Evolutionary conservation across 2,329 filamentous ascomycete species (phyloP), one percentile per base, ranked within the genome.

Genomic region (Chrysoporthe deuterocubensis): DNA sequence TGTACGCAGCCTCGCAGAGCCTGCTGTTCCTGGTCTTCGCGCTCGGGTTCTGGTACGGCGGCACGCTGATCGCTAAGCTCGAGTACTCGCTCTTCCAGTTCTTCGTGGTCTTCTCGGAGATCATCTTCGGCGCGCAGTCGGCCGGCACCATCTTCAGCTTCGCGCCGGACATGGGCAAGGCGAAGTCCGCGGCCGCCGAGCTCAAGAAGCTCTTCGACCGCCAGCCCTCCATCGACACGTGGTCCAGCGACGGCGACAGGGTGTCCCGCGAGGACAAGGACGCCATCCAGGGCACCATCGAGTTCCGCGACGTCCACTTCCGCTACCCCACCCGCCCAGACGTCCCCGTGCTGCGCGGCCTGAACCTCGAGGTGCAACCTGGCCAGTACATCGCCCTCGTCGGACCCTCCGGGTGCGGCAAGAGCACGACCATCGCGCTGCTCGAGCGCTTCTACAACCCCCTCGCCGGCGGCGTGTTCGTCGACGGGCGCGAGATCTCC

Each of bases 361-460:
- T 97, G 13, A 90, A 95, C 78, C 83, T 95, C 7, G 83, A 81
- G 16, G 87, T 95, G 54, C 87, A 89, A 40, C 92, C 92, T 0
- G 93, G 92, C 4, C 92, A 95, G 76, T 96, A 95, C 73, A 86
- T 95, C 8, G 96, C 95, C 0, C 86, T 98, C 2, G 96, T 98
- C 9, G 96, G 96, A n/a, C 91, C 95, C 0, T 96, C 92, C 58
- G 95, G 96, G 2, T 97, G 94, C 75, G 96, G 96, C 67, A 98
- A 99, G 82, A 93, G 90, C 62, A 98, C 96, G 0, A 96, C 94
- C 0, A 97, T 98, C 76, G 92, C 93, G 3, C 85, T 98, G 4
- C 83, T 98, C 43, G 95, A 98, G 78, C 91, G 96, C 44, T 98
- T 98, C 82, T 98, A 98, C 76, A 94, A 98, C 73, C 92, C 94